Evolutionary conservation across 2,329 filamentous ascomycete species (phyloP).

Genomic region (Ustilaginoidea virens): DNA sequence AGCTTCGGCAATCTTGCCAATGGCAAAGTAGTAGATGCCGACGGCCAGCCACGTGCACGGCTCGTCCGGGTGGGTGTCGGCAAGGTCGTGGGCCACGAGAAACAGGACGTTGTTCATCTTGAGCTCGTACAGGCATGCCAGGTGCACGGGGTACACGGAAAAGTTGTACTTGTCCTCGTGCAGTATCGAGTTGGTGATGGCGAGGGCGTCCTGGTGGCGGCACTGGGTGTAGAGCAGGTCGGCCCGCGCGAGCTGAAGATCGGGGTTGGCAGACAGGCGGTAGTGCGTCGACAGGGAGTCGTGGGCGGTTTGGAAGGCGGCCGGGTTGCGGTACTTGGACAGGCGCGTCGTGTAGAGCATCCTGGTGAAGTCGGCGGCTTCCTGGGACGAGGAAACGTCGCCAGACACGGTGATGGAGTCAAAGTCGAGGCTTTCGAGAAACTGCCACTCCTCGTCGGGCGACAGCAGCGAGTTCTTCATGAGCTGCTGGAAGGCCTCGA

Average conservation of each 20-base stretch:
- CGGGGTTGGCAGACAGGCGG: slow-evolving; percentile 69
- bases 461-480: slow-evolving; percentile 92
- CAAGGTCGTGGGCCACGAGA: slow-evolving; percentile 79
- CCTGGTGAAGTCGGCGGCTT: slow-evolving; percentile 85
- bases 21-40: slow-evolving; percentile 85
- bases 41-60: slow-evolving; percentile 89
- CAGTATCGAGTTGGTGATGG: slow-evolving; percentile 71
- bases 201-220: slow-evolving; percentile 74
- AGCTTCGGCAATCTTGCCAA: slow-evolving; percentile 80
- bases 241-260: slow-evolving; percentile 78
- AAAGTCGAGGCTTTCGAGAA: slow-evolving; percentile 80
- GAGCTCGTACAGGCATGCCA: slow-evolving; percentile 83
- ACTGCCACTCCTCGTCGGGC: slow-evolving; percentile 78
- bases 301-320: slow-evolving; percentile 68
- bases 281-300: slow-evolving; percentile 92
- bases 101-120: slow-evolving; percentile 79
- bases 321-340: slow-evolving; percentile 85
- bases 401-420: slow-evolving; percentile 57
- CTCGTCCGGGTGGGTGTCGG: slow-evolving; percentile 81
- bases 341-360: slow-evolving; percentile 92
- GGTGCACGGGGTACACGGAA: slow-evolving; percentile 72
- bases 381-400: slow-evolving; percentile 55
- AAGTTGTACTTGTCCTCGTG: slow-evolving; percentile 81
- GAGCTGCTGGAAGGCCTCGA: slow-evolving; percentile 93
- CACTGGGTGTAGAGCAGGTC: slow-evolving; percentile 92